Percentiles rank a stretch among this genome's conserved stretches.
phyloP scores from a whole-genome alignment of 352 stramenopile species.

The Pythium rhizo-oryzae region DNA sequence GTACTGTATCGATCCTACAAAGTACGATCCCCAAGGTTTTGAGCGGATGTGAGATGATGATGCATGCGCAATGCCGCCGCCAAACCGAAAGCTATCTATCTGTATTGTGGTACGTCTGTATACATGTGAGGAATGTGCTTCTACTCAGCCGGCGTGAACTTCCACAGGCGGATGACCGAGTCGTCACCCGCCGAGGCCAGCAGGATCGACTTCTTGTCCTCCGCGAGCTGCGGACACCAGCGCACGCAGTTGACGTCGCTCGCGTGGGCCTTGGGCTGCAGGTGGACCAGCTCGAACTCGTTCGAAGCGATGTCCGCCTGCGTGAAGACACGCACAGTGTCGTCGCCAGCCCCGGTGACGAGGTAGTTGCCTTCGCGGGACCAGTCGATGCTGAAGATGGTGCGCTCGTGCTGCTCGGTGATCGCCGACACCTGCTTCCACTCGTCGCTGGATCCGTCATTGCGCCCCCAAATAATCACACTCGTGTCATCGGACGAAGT shows the following conservation, averaged over 20 bases:
- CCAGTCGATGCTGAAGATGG: conserved; percentile 95
- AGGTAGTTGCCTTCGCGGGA: conserved; percentile 84
- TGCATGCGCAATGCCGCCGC: not conserved
- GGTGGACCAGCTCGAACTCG: conserved; percentile 71
- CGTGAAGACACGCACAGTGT: conserved; percentile 90
- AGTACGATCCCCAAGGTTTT: conserved; percentile 1
- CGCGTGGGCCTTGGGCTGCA: conserved; percentile 57
- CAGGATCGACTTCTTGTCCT: conserved; percentile 43
- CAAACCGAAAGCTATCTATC: conserved; percentile 4
- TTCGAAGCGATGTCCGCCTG: conserved; percentile 33
- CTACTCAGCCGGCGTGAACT: conserved; percentile 42
- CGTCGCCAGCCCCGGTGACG: conserved; percentile 90
- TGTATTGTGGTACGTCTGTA: conserved; percentile 4
- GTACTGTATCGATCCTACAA: conserved; percentile 1
- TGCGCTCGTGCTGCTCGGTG: conserved; percentile 83
- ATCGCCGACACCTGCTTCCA: conserved; percentile 89
- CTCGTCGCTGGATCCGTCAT: conserved; percentile 62
- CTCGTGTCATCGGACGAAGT: conserved; percentile 92
- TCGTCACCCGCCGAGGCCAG: conserved; percentile 74
- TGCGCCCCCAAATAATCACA: conserved; percentile 93
- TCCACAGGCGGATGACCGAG: conserved; percentile 66
- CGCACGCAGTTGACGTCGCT: conserved; percentile 87
- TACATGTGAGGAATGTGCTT: not conserved
- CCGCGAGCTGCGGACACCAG: conserved; percentile 53
- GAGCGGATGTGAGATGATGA: too few species aligned